Evolutionary conservation across 164 flowering plant species (phyloP), one percentile per base, ranked within the genome.

Genomic region (Umbellularia californica): DNA sequence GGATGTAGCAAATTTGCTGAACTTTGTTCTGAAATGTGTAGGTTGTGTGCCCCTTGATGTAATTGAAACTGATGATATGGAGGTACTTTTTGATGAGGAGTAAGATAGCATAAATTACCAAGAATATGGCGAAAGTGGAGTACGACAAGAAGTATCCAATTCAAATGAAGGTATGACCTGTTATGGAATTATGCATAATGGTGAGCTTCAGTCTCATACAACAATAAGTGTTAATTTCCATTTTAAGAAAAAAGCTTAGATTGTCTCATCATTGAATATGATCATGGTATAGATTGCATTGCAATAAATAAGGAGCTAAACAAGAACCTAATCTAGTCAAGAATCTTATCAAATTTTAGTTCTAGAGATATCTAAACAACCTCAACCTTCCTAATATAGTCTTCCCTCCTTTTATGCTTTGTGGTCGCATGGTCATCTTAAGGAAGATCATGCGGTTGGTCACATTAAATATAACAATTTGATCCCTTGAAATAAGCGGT

Each of bases 11-110:
- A 28, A 14, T 41, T 69, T 50, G 3, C 58, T 47, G 51, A 67
- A 28, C 51, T 66, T 50, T 13, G 33, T 2, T 27, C 4, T 51
- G 63, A 24, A 19, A 30, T 51, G 64, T 78, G 76, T 64, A 89
- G 93, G 88, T 79, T 77, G 72, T 80, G 72, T 80, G 51, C 52
- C 12, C 76, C 79, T 64, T 63, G 91, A 85, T 74, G 70, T 87
- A 75, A 88, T 88, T 79, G 90, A 88, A 64, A 70, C 83, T 66
- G 93, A 88, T 69, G 69, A 79, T 23, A 80, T 79, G 75, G 90
- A 80, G 41, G 83, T 75, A 62, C 72, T 67, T 27, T 69, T 50
- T 72, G 86, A 79, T 65, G 80, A 75, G 13, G 81, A 74, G 70
- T 72, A 76, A 75, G 73, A 75, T 73, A 65, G 72, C 25, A 23